Evolutionary conservation across 2,329 filamentous ascomycete genomes (phyloP).

Genomic region (Grosmannia serpens): DNA sequence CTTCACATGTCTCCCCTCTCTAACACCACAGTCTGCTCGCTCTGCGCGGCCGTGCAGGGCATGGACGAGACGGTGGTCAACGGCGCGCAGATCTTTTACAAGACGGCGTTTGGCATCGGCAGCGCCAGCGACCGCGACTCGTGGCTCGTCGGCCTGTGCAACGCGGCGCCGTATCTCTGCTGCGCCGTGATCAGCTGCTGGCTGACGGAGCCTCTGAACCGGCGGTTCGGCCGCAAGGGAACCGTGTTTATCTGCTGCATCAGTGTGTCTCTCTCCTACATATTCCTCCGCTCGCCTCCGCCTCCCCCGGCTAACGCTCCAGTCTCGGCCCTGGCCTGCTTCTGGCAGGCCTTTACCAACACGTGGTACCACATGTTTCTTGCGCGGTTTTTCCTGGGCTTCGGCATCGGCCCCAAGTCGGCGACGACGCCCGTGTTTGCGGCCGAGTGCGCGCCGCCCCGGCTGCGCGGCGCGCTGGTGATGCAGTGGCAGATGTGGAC

Average conservation of each 20-base stretch:
- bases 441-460: conserved; percentile 53
- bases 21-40: conserved; percentile 46
- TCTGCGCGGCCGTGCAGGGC: conserved; percentile 58
- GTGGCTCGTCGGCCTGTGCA: conserved; percentile 50
- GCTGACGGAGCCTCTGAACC: conserved; percentile 63
- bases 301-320: too few species aligned
- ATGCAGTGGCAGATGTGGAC: conserved; percentile 46
- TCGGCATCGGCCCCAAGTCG: conserved; percentile 60
- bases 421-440: conserved; percentile 56
- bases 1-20: too few species aligned
- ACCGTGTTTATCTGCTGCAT: conserved; percentile 59
- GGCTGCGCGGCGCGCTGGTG: conserved; percentile 54
- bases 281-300: too few species aligned
- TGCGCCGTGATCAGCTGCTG: conserved; percentile 61
- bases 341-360: conserved; percentile 36
- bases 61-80: conserved; percentile 64
- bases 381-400: conserved; percentile 56
- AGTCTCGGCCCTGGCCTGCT: conserved; percentile 16
- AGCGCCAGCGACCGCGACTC: conserved; percentile 34
- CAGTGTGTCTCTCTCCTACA: conserved; percentile 12
- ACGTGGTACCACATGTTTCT: conserved; percentile 58
- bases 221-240: conserved; percentile 56
- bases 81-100: conserved; percentile 56
- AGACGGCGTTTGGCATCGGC: conserved; percentile 47
- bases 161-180: conserved; percentile 51